phyloP scores from a whole-genome alignment of 768 basidiomycete species.

The Holtermannia corniformis region DNA sequence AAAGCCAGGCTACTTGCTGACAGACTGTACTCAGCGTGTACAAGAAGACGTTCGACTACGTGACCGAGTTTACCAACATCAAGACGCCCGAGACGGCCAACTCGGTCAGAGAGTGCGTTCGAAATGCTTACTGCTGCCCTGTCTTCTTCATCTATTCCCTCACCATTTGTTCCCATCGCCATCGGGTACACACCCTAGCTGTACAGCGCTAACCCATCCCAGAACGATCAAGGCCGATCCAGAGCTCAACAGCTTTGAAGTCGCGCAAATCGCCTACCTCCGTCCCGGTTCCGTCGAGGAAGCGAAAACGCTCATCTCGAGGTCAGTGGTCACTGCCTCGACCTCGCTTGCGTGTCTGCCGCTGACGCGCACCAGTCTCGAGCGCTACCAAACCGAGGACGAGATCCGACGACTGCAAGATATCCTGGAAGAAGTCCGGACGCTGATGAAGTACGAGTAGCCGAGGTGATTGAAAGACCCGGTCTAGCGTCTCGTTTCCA shows the following conservation, averaged over 20 bases:
- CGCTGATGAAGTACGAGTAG: slow-evolving; percentile 20
- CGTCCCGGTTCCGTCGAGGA: slow-evolving; percentile 28
- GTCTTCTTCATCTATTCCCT: too few relatives aligned
- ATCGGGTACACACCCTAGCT: too few relatives aligned
- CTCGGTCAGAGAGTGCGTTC: background rate
- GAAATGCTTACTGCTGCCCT: background rate
- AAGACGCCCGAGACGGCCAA: background rate
- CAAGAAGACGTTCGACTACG: slow-evolving; percentile 29
- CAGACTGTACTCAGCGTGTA: slow-evolving; percentile 19
- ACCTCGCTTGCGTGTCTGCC: background rate
- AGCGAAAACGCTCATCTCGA: slow-evolving; percentile 32
- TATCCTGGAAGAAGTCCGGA: slow-evolving; percentile 22
- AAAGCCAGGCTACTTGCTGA: slow-evolving; percentile 4
- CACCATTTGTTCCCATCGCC: too few relatives aligned
- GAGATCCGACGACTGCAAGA: slow-evolving; percentile 18
- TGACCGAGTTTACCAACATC: slow-evolving; percentile 29
- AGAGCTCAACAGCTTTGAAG: slow-evolving; percentile 33
- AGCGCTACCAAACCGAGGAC: slow-evolving; percentile 22
- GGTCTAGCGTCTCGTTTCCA: too few relatives aligned
- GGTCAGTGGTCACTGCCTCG: slow-evolving; percentile 14
- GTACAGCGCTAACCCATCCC: background rate
- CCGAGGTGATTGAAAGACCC: background rate
- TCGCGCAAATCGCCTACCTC: slow-evolving; percentile 36
- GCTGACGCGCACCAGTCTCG: slow-evolving; percentile 16
- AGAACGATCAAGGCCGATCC: background rate